Base-by-base conservation (phyloP, 31 red algal genomes). In the Odonthalia washingtoniensis region DNA sequence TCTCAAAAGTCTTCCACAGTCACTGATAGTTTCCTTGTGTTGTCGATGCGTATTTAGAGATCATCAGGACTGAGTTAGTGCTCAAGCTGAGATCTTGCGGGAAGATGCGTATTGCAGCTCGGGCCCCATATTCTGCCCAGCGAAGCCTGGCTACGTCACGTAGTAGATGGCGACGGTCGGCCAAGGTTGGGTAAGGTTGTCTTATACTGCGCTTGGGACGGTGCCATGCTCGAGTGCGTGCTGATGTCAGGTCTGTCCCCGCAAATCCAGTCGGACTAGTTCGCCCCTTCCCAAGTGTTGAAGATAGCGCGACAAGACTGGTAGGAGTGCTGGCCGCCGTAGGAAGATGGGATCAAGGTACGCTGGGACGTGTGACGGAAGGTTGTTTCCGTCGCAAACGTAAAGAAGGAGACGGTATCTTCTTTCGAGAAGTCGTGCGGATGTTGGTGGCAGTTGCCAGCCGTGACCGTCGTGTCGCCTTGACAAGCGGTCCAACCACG, bases 21-120 rank as follows among this genome's bases (percentile, higher is more conserved):
- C 84, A 49, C 46, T 88, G 40, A 66, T 79, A 88, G 74, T 2
- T 37, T 28, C 36, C 72, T 5, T 77, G 26, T 1, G 84, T 64
- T 1, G 46, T 1, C 9, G 26, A 27, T 2, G 72, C 73, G 5
- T 53, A 32, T 1, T n/a, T 4, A 46, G 9, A 38, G 3, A 3
- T 34, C 16, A 88, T 40, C 52, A 81, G 44, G 28, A 66, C 30
- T 9, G 52, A 12, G 16, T n/a, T 53, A 24, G 24, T 37, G 34
- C 16, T 27, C 5, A 27, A 27, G 5, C 77, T 53, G 5, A 37
- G 24, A 9, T 44, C 77, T 14, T 65, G 16, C 12, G 16, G 21
- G 30, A 72, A 30, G 21, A 32, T 28, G 12, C 12, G 21, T 12
- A 12, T 17, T 32, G 67, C 67, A 16, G 12, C 67, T 12, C 12